These are phyloP conservation scores for Globisporangium paroecandrum DNA, from an alignment of 352 stramenopile genomes.

Conservation along the genomic window DNA sequence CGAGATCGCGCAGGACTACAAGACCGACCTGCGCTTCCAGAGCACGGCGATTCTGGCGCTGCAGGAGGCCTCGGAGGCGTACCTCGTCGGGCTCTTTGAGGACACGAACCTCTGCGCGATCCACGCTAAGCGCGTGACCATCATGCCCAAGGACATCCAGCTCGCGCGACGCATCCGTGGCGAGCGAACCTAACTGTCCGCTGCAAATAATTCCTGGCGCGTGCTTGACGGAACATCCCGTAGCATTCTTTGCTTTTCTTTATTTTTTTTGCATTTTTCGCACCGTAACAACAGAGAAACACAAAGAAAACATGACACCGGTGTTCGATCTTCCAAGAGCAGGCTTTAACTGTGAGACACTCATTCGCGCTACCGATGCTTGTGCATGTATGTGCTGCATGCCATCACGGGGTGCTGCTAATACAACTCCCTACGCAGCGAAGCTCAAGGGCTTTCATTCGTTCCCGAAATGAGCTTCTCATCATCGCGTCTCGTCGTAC, in stretches of 20 bases:
- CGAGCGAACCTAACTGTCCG: slow-evolving; percentile 62
- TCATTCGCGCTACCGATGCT: neutral
- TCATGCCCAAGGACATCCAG: slow-evolving; percentile 98
- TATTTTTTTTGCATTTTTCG: neutral
- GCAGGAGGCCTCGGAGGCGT: slow-evolving; percentile 91
- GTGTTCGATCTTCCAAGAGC: neutral
- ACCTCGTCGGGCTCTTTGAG: slow-evolving; percentile 94
- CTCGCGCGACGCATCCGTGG: slow-evolving; percentile 91
- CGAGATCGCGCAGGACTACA: slow-evolving; percentile 86
- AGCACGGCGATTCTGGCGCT: slow-evolving; percentile 85
- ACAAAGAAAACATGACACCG: neutral
- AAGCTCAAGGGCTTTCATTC: neutral
- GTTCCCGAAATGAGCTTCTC: neutral
- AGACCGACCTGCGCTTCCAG: slow-evolving; percentile 89
- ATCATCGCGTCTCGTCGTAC: neutral
- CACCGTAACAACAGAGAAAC: neutral
- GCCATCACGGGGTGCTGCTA: too few species aligned
- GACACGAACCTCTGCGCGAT: slow-evolving; percentile 96
- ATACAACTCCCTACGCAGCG: too few species aligned
- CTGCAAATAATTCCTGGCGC: too few species aligned
- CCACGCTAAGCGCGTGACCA: slow-evolving; percentile 95
- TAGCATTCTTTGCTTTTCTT: neutral
- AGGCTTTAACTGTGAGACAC: neutral
- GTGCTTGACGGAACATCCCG: too few species aligned
- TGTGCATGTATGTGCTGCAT: neutral